These are phyloP conservation scores for Taphrina deformans DNA, from an alignment of 1,139 yeast genomes.

Conservation along the genomic window DNA sequence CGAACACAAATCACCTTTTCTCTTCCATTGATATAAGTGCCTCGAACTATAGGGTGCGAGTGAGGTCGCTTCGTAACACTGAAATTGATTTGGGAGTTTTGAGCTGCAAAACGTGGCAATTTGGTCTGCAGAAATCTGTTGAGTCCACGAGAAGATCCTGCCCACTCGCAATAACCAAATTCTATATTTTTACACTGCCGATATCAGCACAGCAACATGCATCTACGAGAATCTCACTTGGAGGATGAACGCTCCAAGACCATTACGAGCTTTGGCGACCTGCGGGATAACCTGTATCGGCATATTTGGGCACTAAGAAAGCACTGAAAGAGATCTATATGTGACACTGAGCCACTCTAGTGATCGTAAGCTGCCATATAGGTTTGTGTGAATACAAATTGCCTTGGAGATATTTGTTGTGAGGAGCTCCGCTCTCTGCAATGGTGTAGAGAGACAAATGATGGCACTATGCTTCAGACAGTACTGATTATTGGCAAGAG, in stretches of 20 bases:
- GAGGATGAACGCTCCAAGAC: slow-evolving; percentile 72
- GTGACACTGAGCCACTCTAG: too few relatives aligned
- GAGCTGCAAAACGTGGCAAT: slow-evolving; percentile 58
- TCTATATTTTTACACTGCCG: slow-evolving; percentile 63
- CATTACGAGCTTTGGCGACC: slow-evolving; percentile 68
- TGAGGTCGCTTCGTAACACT: slow-evolving; percentile 70
- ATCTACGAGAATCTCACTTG: slow-evolving; percentile 47
- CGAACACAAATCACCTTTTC: slow-evolving; percentile 63
- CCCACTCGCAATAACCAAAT: slow-evolving; percentile 86
- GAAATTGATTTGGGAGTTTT: slow-evolving; percentile 68
- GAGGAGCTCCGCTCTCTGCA: too few relatives aligned
- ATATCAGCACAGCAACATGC: not conserved
- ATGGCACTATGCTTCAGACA: too few relatives aligned
- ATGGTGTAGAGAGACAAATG: too few relatives aligned
- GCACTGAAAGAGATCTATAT: too few relatives aligned
- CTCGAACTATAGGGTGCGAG: slow-evolving; percentile 70
- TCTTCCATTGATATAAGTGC: slow-evolving; percentile 57
- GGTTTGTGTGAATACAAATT: too few relatives aligned
- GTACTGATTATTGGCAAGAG: too few relatives aligned
- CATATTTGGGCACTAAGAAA: slow-evolving; percentile 41
- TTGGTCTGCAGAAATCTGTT: slow-evolving; percentile 59
- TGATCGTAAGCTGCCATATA: too few relatives aligned
- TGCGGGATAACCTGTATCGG: slow-evolving; percentile 52
- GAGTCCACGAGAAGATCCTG: slow-evolving; percentile 88
- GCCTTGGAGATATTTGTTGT: too few relatives aligned